Evolutionary conservation across 176 grass and related monocot species (phyloP), one percentile per base, ranked within the genome.

Genomic region (Triticum timopheevii): DNA sequence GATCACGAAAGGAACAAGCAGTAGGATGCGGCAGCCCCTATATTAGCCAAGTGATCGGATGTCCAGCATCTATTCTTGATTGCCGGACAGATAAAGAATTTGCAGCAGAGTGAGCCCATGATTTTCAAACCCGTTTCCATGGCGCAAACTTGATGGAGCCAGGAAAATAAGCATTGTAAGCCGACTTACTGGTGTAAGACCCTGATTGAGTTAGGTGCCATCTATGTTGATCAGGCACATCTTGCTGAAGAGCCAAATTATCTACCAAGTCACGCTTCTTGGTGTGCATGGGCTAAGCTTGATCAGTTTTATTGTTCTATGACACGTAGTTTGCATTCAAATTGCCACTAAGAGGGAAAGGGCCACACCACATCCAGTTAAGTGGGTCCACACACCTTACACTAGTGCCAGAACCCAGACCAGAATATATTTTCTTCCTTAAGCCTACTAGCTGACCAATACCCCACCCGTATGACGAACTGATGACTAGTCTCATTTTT

Each of bases 391-490:
- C 58, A 50, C 33, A 75, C 35, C 7, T 50, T 36, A 33, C 64
- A 63, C 63, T 76, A 36, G 33, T 76, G 77, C 42, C 58, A 49
- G 27, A 79, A 84, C 54, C 42, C 42, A 49, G 27, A 79, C 79
- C 65, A 52, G 10, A 76, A 88, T 83, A 19, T 71, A 33, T 83
- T 83, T 33, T 83, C 65, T 30, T 22, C 9, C 35, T 85, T 59
- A 85, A 58, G 79, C 35, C 59, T 80, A 27, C 35, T 20, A 85
- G 22, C 61, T 9, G 85, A 82, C 16, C 61, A 74, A 74, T 75
- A 30, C 9, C 28, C 13, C 44, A 69, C 22, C 59, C 58, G 65
- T 87, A 62, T 62, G 25, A 45, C 50, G 50, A 54, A 54, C 50
- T 54, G 50, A 54, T 89, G 13, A 47, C 11, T 15, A 68, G 23